A percentile compares a stretch with the other conserved stretches of the same genome.
Conservation (phyloP, 176 grass and related monocot genomes). For the Zoysia japonica region DNA sequence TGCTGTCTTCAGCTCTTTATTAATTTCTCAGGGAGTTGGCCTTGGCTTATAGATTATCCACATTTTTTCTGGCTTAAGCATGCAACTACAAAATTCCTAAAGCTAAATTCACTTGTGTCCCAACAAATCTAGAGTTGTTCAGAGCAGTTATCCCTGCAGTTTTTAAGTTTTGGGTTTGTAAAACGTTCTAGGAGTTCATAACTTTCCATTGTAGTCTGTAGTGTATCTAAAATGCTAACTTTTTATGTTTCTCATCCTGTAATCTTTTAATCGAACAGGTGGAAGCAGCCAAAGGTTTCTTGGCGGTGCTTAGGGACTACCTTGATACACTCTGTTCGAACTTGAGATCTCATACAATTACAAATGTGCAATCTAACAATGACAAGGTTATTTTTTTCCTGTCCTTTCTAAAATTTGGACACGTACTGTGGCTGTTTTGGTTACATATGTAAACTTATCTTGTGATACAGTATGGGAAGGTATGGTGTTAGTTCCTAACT, state of each 20-base stretch:
- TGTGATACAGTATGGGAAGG: conserved; percentile 1
- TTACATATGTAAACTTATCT: background rate
- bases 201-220: background rate
- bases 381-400: conserved; percentile 72
- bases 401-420: conserved; percentile 2
- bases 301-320: conserved; percentile 83
- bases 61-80: background rate
- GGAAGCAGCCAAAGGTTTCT: conserved; percentile 98
- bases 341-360: conserved; percentile 93
- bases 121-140: background rate
- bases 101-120: background rate
- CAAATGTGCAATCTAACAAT: conserved; percentile 99
- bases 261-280: conserved; percentile 56
- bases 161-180: background rate
- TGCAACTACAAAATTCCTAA: background rate
- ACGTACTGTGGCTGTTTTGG: background rate
- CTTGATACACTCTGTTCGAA: conserved; percentile 96
- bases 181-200: conserved; percentile 3
- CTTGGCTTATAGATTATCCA: background rate
- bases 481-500: conserved; percentile 8
- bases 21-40: background rate
- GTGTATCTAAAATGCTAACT: background rate
- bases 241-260: background rate
- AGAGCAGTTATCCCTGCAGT: background rate
- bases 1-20: conserved; percentile 1